These are phyloP conservation scores for Microdochium trichocladiopsis DNA, from an alignment of 2,329 filamentous ascomycete genomes.

Conservation along the genomic window DNA sequence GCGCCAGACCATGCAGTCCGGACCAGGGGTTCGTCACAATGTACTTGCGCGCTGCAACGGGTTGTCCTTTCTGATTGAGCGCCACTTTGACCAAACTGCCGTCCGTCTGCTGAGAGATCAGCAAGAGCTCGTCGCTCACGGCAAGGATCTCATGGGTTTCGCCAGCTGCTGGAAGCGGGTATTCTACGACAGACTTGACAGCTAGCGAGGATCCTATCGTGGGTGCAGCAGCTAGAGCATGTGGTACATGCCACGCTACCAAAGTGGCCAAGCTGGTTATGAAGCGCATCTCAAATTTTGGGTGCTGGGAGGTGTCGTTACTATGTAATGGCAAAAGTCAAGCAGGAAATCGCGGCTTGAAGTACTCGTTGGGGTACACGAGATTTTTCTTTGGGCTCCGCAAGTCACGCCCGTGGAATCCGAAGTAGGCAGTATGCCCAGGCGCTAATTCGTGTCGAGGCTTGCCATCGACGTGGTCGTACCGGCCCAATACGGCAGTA, in stretches of 20 bases:
- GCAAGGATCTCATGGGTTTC: neutral
- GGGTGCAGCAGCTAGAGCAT: neutral
- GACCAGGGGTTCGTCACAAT: neutral
- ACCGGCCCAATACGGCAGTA: no score
- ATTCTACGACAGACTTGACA: neutral
- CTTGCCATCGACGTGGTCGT: no score
- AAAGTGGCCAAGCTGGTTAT: no score
- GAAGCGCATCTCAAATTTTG: no score
- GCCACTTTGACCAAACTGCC: neutral
- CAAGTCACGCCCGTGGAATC: no score
- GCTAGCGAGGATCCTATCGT: neutral
- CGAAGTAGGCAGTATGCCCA: no score
- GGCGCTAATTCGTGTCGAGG: no score
- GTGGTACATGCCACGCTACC: neutral
- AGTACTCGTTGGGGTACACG: no score
- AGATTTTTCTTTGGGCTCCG: no score
- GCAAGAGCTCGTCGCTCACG: neutral
- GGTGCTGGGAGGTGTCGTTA: no score
- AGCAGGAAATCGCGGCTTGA: no score
- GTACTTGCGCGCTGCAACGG: neutral
- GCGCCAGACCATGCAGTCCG: neutral
- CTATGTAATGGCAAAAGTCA: no score
- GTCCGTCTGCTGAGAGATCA: neutral
- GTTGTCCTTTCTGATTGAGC: neutral
- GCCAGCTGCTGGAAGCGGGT: neutral